Percentiles rank a stretch among this genome's conserved stretches.
phyloP scores from a whole-genome alignment of 192 early-diverging fungal genomes.

The Ambispora gerdemannii region DNA sequence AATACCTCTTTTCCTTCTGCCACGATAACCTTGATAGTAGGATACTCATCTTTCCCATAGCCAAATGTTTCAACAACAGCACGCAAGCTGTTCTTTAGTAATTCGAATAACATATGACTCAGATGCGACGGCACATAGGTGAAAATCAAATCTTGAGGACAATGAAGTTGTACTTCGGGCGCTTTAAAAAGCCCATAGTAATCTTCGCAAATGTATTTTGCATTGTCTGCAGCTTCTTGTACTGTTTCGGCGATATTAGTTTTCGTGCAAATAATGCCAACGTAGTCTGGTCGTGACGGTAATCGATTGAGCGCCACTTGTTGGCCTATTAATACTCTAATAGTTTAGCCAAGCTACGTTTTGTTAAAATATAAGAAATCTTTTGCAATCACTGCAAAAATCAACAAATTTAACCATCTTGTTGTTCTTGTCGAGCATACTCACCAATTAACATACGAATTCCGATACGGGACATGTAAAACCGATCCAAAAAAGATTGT shows the following conservation, averaged over 20 bases:
- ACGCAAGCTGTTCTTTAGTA: constrained; percentile 94
- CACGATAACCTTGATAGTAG: constrained; percentile 92
- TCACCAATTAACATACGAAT: constrained; percentile 95
- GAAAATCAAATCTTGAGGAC: constrained; percentile 78
- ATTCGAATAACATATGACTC: constrained; percentile 97
- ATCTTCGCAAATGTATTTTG: constrained; percentile 85
- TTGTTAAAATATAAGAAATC: constrained; percentile 1
- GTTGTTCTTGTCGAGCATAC: too few species aligned
- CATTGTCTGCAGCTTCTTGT: constrained; percentile 86
- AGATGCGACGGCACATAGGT: constrained; percentile 96
- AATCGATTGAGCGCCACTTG: constrained; percentile 70
- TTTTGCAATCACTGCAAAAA: not conserved
- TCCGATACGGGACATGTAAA: constrained; percentile 98
- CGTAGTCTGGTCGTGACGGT: constrained; percentile 69
- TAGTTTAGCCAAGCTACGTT: constrained; percentile 12
- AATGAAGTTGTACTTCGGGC: constrained; percentile 75
- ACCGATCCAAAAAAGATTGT: constrained; percentile 90
- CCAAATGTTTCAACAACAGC: constrained; percentile 92
- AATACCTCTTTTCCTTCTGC: constrained; percentile 72
- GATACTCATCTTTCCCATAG: constrained; percentile 78
- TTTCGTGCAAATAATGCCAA: constrained; percentile 92
- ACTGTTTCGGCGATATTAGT: constrained; percentile 80
- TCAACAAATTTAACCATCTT: too few species aligned
- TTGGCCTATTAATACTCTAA: constrained; percentile 50
- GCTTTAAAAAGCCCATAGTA: constrained; percentile 82